Base-by-base conservation (phyloP, 768 basidiomycete species). In the Boletus rufocinnamomeus region DNA sequence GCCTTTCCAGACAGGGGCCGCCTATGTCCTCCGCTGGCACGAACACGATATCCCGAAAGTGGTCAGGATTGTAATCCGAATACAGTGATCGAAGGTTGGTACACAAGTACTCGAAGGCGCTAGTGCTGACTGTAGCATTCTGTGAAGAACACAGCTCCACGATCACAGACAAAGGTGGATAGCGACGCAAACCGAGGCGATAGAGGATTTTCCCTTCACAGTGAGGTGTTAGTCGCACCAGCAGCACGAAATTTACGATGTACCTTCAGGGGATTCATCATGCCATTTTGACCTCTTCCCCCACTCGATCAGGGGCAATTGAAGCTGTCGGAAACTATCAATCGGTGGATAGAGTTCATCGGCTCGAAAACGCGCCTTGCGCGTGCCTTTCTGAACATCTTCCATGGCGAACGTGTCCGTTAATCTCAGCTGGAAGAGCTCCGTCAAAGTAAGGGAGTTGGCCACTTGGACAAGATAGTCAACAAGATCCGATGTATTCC, bases 231-330 rank as follows among this genome's bases (percentile, higher is more conserved):
- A 34, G 30, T 14, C 6, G 14, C 11, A 28, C n/a, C 23, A 13
- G 19, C n/a, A 7, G 30, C n/a, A 21, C 13, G 21, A 43, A 16
- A 11, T 1, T 4, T 23, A 10, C 5, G 6, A 32, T 25, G 1
- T 43, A 52, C 52, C 52, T 43, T 32, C 19, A 16, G n/a, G 3
- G 0, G 40, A 6, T 19, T 4, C 0, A 16, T 52, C 52, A 19
- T 14, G 27, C 95, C 95, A 98, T 70, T 88, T 89, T 0, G 71
- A 74, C 50, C 83, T 75, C 27, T 75, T 76, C 2, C 87, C 85
- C 94, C 95, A 97, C 61, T 93, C 91, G 37, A 98, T 79, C 4
- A 95, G 67, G 2, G 93, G 92, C 13, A 98, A 70, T 2, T 81
- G 81, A 9, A 98, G 77, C 47, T 81, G 76, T 11, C 88, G 80